These are phyloP conservation scores for Metarhizium brunneum DNA, from an alignment of 2,329 filamentous ascomycete genomes.

Conservation along the genomic window DNA sequence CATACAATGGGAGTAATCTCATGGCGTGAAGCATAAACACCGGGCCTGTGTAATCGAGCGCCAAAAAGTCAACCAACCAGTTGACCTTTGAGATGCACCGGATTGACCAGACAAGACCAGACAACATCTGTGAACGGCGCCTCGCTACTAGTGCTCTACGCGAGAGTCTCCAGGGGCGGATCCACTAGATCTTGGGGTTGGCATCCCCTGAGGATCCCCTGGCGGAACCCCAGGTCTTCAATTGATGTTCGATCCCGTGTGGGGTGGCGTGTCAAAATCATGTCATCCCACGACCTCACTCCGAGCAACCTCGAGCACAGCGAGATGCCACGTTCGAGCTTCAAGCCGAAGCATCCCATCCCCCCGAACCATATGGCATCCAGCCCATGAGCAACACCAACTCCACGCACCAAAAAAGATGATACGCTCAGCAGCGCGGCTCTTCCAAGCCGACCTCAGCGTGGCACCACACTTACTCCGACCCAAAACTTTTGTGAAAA, in stretches of 20 bases:
- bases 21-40: too few relatives aligned
- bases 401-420: constrained; percentile 2
- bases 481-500: constrained; percentile 16
- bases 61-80: too few relatives aligned
- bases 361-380: neutral
- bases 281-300: neutral
- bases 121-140: neutral
- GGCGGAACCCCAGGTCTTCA: neutral
- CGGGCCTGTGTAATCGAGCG: too few relatives aligned
- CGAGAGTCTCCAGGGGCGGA: neutral
- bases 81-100: too few relatives aligned
- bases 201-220: neutral
- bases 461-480: constrained; percentile 6
- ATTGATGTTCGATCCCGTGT: neutral
- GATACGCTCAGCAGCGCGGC: constrained; percentile 9
- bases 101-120: too few relatives aligned
- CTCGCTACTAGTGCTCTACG: neutral
- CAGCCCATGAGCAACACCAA: neutral
- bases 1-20: too few relatives aligned
- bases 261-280: neutral
- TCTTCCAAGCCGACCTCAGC: constrained; percentile 3
- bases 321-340: neutral
- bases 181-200: constrained; percentile 5
- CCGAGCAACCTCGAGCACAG: neutral
- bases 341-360: neutral